Percentiles rank a stretch among this genome's conserved stretches.
phyloP scores from a whole-genome alignment of 2,329 filamentous ascomycete genomes.

The Sordariomycetes sp. region DNA sequence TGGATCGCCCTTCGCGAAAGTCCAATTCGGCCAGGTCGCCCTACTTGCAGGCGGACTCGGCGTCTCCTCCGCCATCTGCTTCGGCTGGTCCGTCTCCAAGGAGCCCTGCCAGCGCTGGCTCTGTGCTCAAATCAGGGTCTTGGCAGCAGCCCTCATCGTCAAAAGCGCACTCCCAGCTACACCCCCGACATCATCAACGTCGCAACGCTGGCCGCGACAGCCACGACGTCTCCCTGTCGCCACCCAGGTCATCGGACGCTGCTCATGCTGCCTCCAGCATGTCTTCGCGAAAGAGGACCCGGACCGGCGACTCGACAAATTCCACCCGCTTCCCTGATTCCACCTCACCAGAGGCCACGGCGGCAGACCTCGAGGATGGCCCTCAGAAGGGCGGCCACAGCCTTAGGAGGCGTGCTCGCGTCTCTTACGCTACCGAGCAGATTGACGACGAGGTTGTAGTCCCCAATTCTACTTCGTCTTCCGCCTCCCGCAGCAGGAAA shows the following conservation, averaged over 20 bases:
- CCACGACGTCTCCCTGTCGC: no score
- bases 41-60: conserved; percentile 10
- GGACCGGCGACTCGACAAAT: neutral
- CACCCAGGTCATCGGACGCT: no score
- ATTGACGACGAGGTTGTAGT: conserved; percentile 36
- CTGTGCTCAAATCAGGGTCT: conserved; percentile 13
- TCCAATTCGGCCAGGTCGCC: neutral
- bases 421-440: conserved; percentile 48
- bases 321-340: neutral
- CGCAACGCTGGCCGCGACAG: conserved; percentile 16
- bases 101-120: conserved; percentile 19
- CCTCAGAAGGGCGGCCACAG: conserved; percentile 51
- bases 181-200: no score
- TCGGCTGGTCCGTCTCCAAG: conserved; percentile 20
- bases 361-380: conserved; percentile 31
- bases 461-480: conserved; percentile 20
- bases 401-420: conserved; percentile 44
- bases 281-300: conserved; percentile 14
- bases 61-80: conserved; percentile 21
- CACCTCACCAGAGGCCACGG: conserved; percentile 2
- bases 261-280: no score
- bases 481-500: no score
- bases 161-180: neutral
- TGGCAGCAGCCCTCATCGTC: neutral
- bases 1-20: conserved; percentile 20